Base-by-base conservation (phyloP, 2,329 filamentous ascomycete genomes). In the Blumeria hordei region DNA sequence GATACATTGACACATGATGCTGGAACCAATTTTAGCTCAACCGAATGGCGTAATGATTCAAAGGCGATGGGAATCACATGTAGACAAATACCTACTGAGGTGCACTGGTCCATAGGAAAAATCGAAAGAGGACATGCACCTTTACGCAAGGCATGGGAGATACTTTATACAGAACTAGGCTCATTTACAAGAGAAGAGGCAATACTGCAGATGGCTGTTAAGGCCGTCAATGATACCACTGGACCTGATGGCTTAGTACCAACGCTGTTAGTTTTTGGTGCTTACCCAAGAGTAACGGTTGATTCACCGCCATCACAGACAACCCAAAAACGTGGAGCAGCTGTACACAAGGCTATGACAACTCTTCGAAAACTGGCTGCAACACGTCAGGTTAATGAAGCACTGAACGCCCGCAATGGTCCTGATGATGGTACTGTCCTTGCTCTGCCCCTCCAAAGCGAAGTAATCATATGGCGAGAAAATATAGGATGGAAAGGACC, bases 61-160 rank as follows among this genome's bases (percentile, higher is more conserved):
- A 53, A 41, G 36, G 34, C 35, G 28, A 53, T 53, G 51, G 51
- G 51, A 39, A 41, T 53, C 28, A 53, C 51, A 36, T 53, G 51
- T 12, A 37, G 21, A 21, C 51, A 53, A 37, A 37, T 54, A 14
- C 52, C 36, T 28, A 34, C 28, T 16, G 49, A 37, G 12, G 10
- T 32, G 21, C 49, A 52, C 34, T 52, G 33, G n/a, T 52, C 33
- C 1, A 52, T 52, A 21, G 49, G 49, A 7, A 52, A 52, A 52
- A 16, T 52, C 18, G 49, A 52, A 52, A 52, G 32, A 36, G 11
- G n/a, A 16, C 49, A 52, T 28, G 49, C 49, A 12, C 49, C 49
- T 11, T n/a, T 52, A 10, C 49, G 33, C 33, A 36, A 37, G 11
- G 49, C 33, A 16, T 52, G 34, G 12, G 32, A 52, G 6, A 52